phyloP scores from a whole-genome alignment of 2,329 filamentous ascomycete species.

The Epichloe brachyelytri region DNA sequence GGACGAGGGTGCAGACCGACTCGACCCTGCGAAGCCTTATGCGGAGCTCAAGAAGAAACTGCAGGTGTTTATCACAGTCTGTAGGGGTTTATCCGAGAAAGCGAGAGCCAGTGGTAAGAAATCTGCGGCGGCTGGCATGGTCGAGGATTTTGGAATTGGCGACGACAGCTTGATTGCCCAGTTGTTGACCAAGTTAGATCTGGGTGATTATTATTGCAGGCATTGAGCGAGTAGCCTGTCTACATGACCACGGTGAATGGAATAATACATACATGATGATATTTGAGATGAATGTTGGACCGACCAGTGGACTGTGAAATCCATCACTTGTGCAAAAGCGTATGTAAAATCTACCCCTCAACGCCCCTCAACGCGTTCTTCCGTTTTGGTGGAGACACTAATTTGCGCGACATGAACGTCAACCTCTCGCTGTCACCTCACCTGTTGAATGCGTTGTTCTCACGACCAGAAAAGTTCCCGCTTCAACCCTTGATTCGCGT shows the following conservation, averaged over 20 bases:
- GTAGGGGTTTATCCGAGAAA: conserved; percentile 53
- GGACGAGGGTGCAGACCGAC: conserved; percentile 5
- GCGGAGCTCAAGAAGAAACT: conserved; percentile 56
- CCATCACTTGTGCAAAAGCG: too few relatives aligned
- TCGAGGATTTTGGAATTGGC: conserved; percentile 21
- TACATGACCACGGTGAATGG: not conserved
- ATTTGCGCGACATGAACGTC: not conserved
- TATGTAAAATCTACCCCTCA: not conserved
- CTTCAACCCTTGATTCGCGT: not conserved
- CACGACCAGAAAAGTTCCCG: too few relatives aligned
- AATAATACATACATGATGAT: not conserved
- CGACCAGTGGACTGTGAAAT: too few relatives aligned
- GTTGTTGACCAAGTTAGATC: conserved; percentile 56
- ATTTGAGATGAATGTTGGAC: too few relatives aligned
- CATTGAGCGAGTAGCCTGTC: conserved; percentile 3
- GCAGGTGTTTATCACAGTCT: conserved; percentile 62
- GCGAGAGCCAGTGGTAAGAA: conserved; percentile 24
- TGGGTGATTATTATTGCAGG: conserved; percentile 50
- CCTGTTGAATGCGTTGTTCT: too few relatives aligned
- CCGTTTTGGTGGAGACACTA: not conserved
- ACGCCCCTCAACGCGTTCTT: too few relatives aligned
- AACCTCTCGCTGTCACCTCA: not conserved
- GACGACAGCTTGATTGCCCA: conserved; percentile 52
- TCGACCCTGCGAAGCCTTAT: conserved; percentile 39
- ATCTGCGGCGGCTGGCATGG: conserved; percentile 4